Evolutionary conservation across 495 filamentous ascomycete species (phyloP).

Genomic region (Hypoxylon trugodes): DNA sequence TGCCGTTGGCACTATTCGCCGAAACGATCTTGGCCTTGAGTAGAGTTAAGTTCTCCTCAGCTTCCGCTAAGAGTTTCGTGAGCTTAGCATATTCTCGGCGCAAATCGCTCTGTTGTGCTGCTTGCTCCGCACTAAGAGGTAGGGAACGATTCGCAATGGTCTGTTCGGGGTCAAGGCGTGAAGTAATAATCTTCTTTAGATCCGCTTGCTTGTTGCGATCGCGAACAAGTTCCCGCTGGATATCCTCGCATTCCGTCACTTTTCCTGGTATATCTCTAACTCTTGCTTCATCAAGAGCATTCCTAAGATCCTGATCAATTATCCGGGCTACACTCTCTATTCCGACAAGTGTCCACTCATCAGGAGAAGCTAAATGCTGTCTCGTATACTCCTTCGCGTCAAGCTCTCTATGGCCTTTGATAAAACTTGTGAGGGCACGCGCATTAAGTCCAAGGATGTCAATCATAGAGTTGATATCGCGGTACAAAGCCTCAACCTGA

Average conservation of each 20-base stretch:
- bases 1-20: conserved; percentile 54
- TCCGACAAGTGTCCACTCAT: conserved; percentile 76
- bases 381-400: conserved; percentile 59
- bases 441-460: conserved; percentile 90
- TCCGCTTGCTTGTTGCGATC: conserved; percentile 76
- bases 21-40: conserved; percentile 81
- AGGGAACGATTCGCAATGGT: conserved; percentile 65
- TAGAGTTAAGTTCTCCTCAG: conserved; percentile 82
- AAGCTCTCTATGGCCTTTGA: conserved; percentile 66
- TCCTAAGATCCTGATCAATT: conserved; percentile 61
- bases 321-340: conserved; percentile 68
- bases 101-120: conserved; percentile 81
- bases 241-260: conserved; percentile 64
- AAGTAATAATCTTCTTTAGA: conserved; percentile 72
- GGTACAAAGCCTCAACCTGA: conserved; percentile 85
- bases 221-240: conserved; percentile 71
- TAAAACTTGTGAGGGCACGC: conserved; percentile 75
- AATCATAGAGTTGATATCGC: conserved; percentile 96
- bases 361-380: conserved; percentile 67
- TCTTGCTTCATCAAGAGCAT: conserved; percentile 69
- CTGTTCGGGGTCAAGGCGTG: conserved; percentile 68
- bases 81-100: conserved; percentile 73
- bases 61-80: conserved; percentile 75
- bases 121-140: conserved; percentile 83
- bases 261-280: conserved; percentile 71